A percentile compares a stretch with the other conserved stretches of the same genome.
These are phyloP conservation scores for Dillenia turbinata DNA, from an alignment of 164 flowering plant genomes.

Conservation along the genomic window DNA sequence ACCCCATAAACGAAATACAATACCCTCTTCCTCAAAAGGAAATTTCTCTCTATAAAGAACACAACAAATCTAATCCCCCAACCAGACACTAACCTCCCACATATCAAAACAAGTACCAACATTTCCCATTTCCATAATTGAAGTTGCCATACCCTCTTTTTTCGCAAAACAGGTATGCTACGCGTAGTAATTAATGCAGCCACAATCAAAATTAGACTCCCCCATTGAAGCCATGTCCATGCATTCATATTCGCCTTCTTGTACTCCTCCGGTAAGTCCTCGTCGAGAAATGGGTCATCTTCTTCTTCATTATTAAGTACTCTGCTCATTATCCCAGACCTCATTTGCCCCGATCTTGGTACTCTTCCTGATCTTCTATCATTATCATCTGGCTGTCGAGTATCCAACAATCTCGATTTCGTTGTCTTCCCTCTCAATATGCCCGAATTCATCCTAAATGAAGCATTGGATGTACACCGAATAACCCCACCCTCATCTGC, in stretches of 20 bases:
- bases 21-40: conserved; percentile 46
- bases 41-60: conserved; percentile 52
- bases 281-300: conserved; percentile 43
- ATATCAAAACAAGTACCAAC: conserved; percentile 45
- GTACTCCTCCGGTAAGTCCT: conserved; percentile 44
- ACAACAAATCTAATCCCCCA: conserved; percentile 51
- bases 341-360: conserved; percentile 19
- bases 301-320: conserved; percentile 31
- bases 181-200: conserved; percentile 32
- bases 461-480: conserved; percentile 28
- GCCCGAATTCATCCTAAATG: conserved; percentile 15
- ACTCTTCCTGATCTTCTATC: conserved; percentile 11
- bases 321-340: conserved; percentile 20
- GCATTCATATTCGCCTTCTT: conserved; percentile 16
- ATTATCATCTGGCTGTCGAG: conserved; percentile 11
- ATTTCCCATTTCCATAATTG: conserved; percentile 65
- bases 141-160: conserved; percentile 24
- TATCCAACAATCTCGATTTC: conserved; percentile 40
- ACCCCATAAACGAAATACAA: conserved; percentile 62
- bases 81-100: conserved; percentile 63
- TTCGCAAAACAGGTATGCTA: conserved; percentile 22
- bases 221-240: conserved; percentile 31
- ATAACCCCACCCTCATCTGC: conserved; percentile 15
- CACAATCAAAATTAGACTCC: conserved; percentile 37
- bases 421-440: conserved; percentile 19